Evolutionary conservation across 306 rosid genomes (phyloP).

Genomic region (Abrus precatorius): DNA sequence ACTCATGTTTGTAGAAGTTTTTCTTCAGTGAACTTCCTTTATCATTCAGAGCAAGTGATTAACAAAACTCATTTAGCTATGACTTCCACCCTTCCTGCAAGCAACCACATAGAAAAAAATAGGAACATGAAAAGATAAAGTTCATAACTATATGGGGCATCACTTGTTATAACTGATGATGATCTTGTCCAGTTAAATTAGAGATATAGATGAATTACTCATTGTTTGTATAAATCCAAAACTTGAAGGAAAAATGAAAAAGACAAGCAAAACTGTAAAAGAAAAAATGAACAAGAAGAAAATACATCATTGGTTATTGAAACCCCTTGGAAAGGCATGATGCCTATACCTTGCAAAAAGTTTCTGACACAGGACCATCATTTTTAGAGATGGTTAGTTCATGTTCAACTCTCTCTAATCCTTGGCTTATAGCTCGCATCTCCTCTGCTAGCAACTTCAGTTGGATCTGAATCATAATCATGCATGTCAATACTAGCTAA

Average conservation of each 20-base stretch:
- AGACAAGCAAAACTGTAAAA: not conserved
- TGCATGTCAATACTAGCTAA: slow-evolving; percentile 30
- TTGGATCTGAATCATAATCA: slow-evolving; percentile 69
- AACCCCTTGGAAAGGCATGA: slow-evolving; percentile 35
- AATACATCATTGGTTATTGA: not conserved
- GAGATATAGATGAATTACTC: not conserved
- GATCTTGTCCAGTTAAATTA: not conserved
- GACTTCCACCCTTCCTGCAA: not conserved
- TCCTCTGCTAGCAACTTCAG: slow-evolving; percentile 88
- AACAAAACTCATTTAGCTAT: not conserved
- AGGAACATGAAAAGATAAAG: not conserved
- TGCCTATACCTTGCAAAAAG: slow-evolving; percentile 69
- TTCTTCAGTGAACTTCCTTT: slow-evolving; percentile 5
- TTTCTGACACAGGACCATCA: slow-evolving; percentile 85
- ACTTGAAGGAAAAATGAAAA: slow-evolving; percentile 25
- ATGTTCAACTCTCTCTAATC: slow-evolving; percentile 85
- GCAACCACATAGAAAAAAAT: not conserved
- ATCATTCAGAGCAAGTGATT: too few relatives aligned
- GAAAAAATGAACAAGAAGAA: not conserved
- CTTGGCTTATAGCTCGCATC: slow-evolving; percentile 94
- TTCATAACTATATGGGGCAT: not conserved
- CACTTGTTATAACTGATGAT: slow-evolving; percentile 1
- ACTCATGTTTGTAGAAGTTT: not conserved
- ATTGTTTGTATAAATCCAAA: slow-evolving; percentile 15
- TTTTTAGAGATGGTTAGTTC: slow-evolving; percentile 81